Evolutionary conservation across 176 grass and related monocot genomes (phyloP), one percentile per base, ranked within the genome.

Genomic region (Triticum turgidum): DNA sequence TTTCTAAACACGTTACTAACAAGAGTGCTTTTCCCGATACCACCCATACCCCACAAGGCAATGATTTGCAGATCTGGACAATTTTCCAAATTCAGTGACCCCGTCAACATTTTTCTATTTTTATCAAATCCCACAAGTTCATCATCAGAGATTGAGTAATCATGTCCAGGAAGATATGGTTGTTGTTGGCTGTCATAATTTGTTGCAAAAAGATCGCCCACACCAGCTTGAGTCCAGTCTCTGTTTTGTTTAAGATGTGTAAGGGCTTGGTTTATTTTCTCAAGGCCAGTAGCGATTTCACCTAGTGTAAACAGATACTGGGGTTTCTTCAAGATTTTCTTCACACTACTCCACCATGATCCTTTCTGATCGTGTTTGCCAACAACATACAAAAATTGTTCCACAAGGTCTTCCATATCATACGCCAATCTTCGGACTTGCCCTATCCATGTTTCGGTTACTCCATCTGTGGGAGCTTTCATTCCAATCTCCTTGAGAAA

Each of bases 41-140:
- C 88, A 14, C 92, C 92, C 89, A 93, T 93, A 51, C 86, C 89
- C 62, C 81, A 87, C 11, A 93, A 9, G 39, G 39, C 39, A 41
- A 41, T 41, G 7, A 41, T 41, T 41, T 73, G 22, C 24, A 65
- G 71, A 83, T 86, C 0, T 27, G 11, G 11, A 65, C 11, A 29
- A 5, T 80, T 32, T n/a, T 86, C 22, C 7, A 34, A 14, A 13
- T 51, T 29, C 13, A 94, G 12, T 63, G 75, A 87, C 0, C 61
- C 4, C 32, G 49, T 45, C 70, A 94, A 61, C 14, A 1, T 34
- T 39, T 81, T 11, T 72, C 74, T 88, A 35, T 83, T 76, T 84
- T 61, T 51, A 12, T 84, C 61, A 41, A 84, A 59, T 11, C 91
- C 89, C 9, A 94, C 62, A 66, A 87, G 84, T 3, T 89, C 73